Conservation (phyloP, 2,329 filamentous ascomycete species). For the Cryphonectria nitschkei region DNA sequence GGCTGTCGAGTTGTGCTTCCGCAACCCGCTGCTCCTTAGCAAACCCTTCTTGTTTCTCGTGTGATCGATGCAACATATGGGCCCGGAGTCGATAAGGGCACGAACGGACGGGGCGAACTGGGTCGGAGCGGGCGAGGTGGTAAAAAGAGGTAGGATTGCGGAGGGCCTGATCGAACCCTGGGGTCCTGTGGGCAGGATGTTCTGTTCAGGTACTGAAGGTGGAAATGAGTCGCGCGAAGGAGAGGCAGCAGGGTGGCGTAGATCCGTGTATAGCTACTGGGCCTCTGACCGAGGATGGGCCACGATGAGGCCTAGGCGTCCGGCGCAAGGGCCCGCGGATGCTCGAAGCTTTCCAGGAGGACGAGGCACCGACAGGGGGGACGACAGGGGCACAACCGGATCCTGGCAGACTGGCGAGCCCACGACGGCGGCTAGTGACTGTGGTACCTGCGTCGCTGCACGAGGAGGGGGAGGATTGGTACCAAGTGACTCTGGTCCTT, state of each 20-base stretch:
- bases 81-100: slow-evolving; percentile 25
- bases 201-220: slow-evolving; percentile 22
- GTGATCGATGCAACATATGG: slow-evolving; percentile 53
- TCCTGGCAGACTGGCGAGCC: slow-evolving; percentile 16
- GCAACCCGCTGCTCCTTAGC: slow-evolving; percentile 44
- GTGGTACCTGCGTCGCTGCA: slow-evolving; percentile 3
- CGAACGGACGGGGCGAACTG: slow-evolving; percentile 22
- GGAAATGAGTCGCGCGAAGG: slow-evolving; percentile 29
- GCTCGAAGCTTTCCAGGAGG: slow-evolving; percentile 22
- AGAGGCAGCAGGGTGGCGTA: slow-evolving; percentile 26
- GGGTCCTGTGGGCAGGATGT: slow-evolving; percentile 13
- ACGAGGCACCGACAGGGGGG: slow-evolving; percentile 4
- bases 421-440: slow-evolving; percentile 9
- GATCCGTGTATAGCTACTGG: slow-evolving; percentile 23
- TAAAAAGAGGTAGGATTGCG: slow-evolving; percentile 24
- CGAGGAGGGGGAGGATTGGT: slow-evolving; percentile 2
- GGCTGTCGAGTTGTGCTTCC: slow-evolving; percentile 41
- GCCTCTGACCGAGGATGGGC: slow-evolving; percentile 23
- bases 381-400: slow-evolving; percentile 20
- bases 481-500: slow-evolving; percentile 5
- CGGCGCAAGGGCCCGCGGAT: slow-evolving; percentile 21
- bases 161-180: slow-evolving; percentile 26
- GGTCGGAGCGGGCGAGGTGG: slow-evolving; percentile 26
- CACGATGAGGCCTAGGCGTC: slow-evolving; percentile 27
- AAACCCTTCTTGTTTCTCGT: slow-evolving; percentile 43